Evolutionary conservation across 2,329 filamentous ascomycete genomes (phyloP), one percentile per base, ranked within the genome.

Genomic region (Xylaria sp.): DNA sequence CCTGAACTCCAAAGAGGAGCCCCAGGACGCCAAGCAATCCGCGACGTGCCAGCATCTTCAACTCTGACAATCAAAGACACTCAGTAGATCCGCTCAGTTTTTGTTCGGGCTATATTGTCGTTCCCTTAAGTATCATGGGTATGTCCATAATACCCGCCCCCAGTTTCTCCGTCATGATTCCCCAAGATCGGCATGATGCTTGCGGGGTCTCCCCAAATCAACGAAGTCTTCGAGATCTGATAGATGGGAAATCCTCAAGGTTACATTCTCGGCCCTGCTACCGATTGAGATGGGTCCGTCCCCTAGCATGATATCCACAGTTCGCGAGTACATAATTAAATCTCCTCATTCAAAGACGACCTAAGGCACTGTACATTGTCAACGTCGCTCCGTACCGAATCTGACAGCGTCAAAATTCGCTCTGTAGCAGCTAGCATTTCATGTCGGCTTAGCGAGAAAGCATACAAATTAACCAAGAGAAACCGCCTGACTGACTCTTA

Each of bases 211-310:
- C 42, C 57, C 59, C 39, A 59, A 57, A 5, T 11, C 27, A 25
- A 29, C 20, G 44, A 42, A 33, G 15, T 61, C 42, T 29, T 33
- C 17, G 53, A 59, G 53, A 63, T 61, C 50, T 65, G 61, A 71
- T 67, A 71, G 68, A 70, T 67, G 68, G 68, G 60, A 66, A 70
- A 64, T 70, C 49, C 58, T 53, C 33, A 59, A 36, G 25, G 65
- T 67, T 57, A 58, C 54, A 69, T 67, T 57, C 50, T 67, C 53
- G 65, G 61, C 61, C 44, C 36, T 47, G 39, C 27, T 42, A 13
- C 62, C 57, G 53, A 39, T 55, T 36, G 27, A 58, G 22, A 57
- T 51, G 47, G 45, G 17, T 25, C 61, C 50, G 36, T 66, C 55
- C 42, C 50, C 42, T 50, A 31, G 10, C 54, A 63, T 11, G n/a